Conservation (phyloP, 192 early-diverging fungal species). For the Chytriomyces hyalinus region DNA sequence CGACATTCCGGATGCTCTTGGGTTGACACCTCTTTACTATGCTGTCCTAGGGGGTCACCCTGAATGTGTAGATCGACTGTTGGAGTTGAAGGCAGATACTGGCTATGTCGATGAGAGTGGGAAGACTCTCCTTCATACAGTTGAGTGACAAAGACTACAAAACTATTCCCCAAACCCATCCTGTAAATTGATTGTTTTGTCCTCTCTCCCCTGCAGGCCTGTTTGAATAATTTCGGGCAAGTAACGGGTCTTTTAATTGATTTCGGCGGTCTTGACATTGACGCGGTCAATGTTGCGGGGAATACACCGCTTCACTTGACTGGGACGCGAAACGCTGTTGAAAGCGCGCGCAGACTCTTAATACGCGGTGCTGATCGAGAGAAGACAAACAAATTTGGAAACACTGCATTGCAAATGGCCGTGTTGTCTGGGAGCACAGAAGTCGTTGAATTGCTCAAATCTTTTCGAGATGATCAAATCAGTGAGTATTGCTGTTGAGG, state of each 20-base stretch:
- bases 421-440: constrained; percentile 50
- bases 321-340: constrained; percentile 52
- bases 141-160: constrained; percentile 5
- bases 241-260: constrained; percentile 58
- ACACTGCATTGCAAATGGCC: constrained; percentile 55
- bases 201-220: constrained; percentile 33
- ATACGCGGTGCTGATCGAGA: constrained; percentile 56
- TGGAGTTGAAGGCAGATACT: constrained; percentile 54
- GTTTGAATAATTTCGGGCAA: constrained; percentile 50
- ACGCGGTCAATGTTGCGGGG: constrained; percentile 54
- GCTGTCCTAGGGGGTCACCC: constrained; percentile 44
- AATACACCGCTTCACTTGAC: constrained; percentile 63
- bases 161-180: background rate
- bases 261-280: constrained; percentile 48
- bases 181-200: background rate
- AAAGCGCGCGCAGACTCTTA: constrained; percentile 53
- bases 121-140: constrained; percentile 55
- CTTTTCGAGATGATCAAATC: constrained; percentile 48
- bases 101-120: constrained; percentile 55
- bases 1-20: constrained; percentile 45
- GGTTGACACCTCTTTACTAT: constrained; percentile 55
- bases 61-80: constrained; percentile 51
- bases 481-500: constrained; percentile 7
- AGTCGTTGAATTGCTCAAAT: constrained; percentile 51
- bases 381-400: constrained; percentile 52